Percentiles rank a stretch among this genome's conserved stretches.
Conservation (phyloP, 2,329 filamentous ascomycete species). For the Fusarium nurragi region DNA sequence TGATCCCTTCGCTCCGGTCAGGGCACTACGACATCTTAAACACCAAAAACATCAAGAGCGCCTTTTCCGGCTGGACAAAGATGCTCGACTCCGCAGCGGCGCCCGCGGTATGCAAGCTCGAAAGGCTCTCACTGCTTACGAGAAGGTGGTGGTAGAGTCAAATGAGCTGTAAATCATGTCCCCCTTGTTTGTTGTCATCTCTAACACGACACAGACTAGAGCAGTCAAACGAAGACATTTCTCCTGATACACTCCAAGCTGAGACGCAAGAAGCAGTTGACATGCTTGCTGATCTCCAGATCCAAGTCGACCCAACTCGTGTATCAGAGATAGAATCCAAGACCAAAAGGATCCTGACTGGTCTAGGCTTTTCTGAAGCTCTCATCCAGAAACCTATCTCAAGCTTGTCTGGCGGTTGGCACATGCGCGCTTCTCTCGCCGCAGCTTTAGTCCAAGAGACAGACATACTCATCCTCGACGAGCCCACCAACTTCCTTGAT, state of each 20-base stretch:
- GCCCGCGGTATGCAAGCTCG: constrained; percentile 77
- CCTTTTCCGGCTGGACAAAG: constrained; percentile 76
- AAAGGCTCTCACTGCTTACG: constrained; percentile 76
- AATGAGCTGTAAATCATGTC: constrained; percentile 55
- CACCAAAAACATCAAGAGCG: constrained; percentile 70
- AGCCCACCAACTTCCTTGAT: constrained; percentile 89
- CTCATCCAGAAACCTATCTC: constrained; percentile 67
- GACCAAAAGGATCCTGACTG: constrained; percentile 72
- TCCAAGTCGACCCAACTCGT: constrained; percentile 72
- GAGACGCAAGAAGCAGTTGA: constrained; percentile 77
- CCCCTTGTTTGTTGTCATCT: rapidly evolving
- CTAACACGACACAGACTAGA: constrained; percentile 50
- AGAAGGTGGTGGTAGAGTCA: constrained; percentile 71
- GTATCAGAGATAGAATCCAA: constrained; percentile 71
- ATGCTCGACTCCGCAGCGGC: constrained; percentile 78
- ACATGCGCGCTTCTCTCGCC: constrained; percentile 74
- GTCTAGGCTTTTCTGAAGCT: constrained; percentile 75
- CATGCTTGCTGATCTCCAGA: constrained; percentile 73
- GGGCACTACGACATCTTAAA: constrained; percentile 68
- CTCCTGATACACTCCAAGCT: constrained; percentile 63
- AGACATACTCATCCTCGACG: constrained; percentile 83
- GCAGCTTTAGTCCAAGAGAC: constrained; percentile 74
- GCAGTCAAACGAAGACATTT: constrained; percentile 65
- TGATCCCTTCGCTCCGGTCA: constrained; percentile 67
- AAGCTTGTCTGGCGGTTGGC: constrained; percentile 80